Percentiles rank a stretch among this genome's conserved stretches.
These are phyloP conservation scores for Xanthoconium separans DNA, from an alignment of 1,284 basidiomycete genomes.

Conservation along the genomic window DNA sequence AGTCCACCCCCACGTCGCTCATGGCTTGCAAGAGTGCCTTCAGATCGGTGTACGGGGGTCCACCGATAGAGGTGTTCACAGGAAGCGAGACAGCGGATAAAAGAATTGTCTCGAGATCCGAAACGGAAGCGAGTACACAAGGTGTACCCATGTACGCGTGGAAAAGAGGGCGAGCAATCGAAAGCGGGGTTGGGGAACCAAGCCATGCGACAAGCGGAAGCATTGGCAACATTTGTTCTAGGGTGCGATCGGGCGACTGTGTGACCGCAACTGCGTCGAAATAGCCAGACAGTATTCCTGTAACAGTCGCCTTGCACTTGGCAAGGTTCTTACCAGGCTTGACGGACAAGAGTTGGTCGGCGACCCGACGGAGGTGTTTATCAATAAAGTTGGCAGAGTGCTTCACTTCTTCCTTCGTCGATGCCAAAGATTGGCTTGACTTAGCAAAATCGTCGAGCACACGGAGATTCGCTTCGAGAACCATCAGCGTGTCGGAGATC, in stretches of 20 bases:
- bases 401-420: slow-evolving; percentile 8
- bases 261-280: slow-evolving; percentile 11
- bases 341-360: slow-evolving; percentile 16
- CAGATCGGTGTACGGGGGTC: slow-evolving; percentile 16
- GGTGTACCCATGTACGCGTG: slow-evolving; percentile 32
- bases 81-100: slow-evolving; percentile 24
- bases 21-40: slow-evolving; percentile 23
- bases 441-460: slow-evolving; percentile 32
- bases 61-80: slow-evolving; percentile 2
- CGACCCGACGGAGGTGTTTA: slow-evolving; percentile 8
- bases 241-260: background rate
- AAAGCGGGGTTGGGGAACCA: slow-evolving; percentile 6
- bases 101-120: slow-evolving; percentile 34
- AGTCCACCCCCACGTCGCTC: slow-evolving; percentile 17
- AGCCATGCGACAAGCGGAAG: slow-evolving; percentile 19
- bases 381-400: slow-evolving; percentile 23
- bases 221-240: slow-evolving; percentile 15
- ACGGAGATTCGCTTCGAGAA: slow-evolving; percentile 42
- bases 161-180: slow-evolving; percentile 24
- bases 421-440: slow-evolving; percentile 9
- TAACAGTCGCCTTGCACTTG: slow-evolving; percentile 15
- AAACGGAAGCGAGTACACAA: slow-evolving; percentile 13
- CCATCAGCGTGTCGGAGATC: slow-evolving; percentile 30
- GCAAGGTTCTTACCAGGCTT: slow-evolving; percentile 17
- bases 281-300: slow-evolving; percentile 20